These are phyloP conservation scores for Chaetomium cochliodes DNA, from an alignment of 495 filamentous ascomycete species.

Conservation along the genomic window DNA sequence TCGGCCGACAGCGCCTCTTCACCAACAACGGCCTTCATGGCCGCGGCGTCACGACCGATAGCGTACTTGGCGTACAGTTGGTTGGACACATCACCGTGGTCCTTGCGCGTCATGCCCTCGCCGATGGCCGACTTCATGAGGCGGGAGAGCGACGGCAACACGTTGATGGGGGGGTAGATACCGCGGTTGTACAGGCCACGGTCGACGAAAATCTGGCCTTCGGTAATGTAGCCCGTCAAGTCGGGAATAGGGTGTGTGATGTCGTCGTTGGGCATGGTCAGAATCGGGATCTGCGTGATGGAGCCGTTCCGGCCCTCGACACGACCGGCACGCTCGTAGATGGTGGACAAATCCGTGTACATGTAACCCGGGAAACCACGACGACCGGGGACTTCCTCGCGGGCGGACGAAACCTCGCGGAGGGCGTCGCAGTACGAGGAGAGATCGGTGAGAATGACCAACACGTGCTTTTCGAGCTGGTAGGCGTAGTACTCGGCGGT, in stretches of 20 bases:
- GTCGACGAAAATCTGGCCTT: conserved; percentile 98
- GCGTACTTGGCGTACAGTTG: conserved; percentile 99
- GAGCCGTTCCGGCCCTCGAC: conserved; percentile 96
- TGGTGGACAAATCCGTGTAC: conserved; percentile 99
- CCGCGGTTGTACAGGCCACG: conserved; percentile 93
- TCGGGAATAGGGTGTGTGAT: conserved; percentile 99
- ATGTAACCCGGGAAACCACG: conserved; percentile 99
- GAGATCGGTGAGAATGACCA: conserved; percentile 97
- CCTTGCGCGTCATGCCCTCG: conserved; percentile 89
- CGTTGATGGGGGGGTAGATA: conserved; percentile 98
- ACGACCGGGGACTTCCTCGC: conserved; percentile 99
- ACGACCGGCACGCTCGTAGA: conserved; percentile 99
- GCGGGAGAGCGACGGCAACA: conserved; percentile 95
- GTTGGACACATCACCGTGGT: conserved; percentile 98
- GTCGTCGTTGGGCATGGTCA: conserved; percentile 99
- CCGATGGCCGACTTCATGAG: conserved; percentile 99
- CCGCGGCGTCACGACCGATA: conserved; percentile 94
- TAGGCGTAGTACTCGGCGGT: conserved; percentile 99
- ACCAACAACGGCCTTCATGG: conserved; percentile 99
- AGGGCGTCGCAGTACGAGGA: conserved; percentile 98
- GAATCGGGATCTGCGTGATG: conserved; percentile 97
- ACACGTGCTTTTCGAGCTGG: conserved; percentile 98
- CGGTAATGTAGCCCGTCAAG: conserved; percentile 97
- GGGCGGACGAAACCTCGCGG: conserved; percentile 93
- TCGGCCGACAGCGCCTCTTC: conserved; percentile 93